Evolutionary conservation across 805 yeast species (phyloP).

Genomic region (Jamesozyma lodderae): DNA sequence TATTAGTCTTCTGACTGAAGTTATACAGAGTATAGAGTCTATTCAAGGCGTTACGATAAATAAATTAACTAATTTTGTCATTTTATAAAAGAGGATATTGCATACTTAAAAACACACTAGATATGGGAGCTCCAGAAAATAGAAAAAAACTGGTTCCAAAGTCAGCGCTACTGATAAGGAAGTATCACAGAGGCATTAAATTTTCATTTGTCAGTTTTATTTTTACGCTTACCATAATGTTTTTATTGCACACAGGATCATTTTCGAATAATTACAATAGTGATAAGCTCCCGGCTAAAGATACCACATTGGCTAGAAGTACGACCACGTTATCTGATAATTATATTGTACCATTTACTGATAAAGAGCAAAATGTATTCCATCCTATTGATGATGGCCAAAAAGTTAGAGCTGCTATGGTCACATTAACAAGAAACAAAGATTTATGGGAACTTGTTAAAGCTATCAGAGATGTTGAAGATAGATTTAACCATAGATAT

Average conservation of each 20-base stretch:
- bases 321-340: conserved; percentile 4
- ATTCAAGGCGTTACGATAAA: no score
- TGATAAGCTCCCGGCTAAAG: neutral
- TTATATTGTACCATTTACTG: conserved; percentile 24
- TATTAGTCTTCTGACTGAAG: no score
- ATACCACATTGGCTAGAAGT: conserved; percentile 3
- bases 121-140: conserved; percentile 11
- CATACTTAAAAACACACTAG: no score
- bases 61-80: no score
- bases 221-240: conserved; percentile 14
- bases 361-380: conserved; percentile 22
- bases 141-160: conserved; percentile 27
- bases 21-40: no score
- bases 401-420: conserved; percentile 54
- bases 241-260: conserved; percentile 8
- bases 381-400: conserved; percentile 28
- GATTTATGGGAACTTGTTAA: conserved; percentile 50
- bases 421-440: conserved; percentile 59
- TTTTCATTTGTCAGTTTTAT: conserved; percentile 19
- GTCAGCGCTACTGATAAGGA: conserved; percentile 24
- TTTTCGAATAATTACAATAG: no score
- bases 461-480: conserved; percentile 56
- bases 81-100: no score
- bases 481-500: conserved; percentile 51
- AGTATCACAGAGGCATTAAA: conserved; percentile 22